These are phyloP conservation scores for Arachis stenosperma DNA, from an alignment of 306 rosid species.

Conservation along the genomic window DNA sequence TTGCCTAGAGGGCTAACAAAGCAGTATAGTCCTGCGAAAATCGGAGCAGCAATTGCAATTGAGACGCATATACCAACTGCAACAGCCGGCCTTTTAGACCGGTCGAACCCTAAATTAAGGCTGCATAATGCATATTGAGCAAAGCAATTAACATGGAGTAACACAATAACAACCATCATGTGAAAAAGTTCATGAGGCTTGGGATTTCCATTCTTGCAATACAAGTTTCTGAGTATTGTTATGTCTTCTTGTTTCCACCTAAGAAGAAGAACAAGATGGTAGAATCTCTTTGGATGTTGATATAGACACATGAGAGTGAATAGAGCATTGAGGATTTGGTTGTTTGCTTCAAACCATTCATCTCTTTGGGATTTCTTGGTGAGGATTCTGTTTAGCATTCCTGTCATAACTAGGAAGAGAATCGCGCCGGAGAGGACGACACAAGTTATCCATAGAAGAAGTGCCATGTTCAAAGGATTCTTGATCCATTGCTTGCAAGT, in stretches of 20 bases:
- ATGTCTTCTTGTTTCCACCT: conserved; percentile 62
- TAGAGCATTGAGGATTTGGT: conserved; percentile 69
- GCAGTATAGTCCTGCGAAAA: conserved; percentile 53
- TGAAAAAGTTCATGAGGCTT: conserved; percentile 60
- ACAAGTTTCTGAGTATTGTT: conserved; percentile 42
- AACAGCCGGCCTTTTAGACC: conserved; percentile 49
- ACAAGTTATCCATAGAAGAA: conserved; percentile 57
- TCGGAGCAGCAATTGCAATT: conserved; percentile 58
- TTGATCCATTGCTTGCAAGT: conserved; percentile 53
- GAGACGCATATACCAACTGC: conserved; percentile 54
- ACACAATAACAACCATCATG: conserved; percentile 53
- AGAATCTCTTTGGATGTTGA: conserved; percentile 61
- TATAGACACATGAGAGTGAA: conserved; percentile 69
- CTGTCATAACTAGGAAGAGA: conserved; percentile 68
- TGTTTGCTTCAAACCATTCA: conserved; percentile 64
- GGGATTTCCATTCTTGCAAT: conserved; percentile 57
- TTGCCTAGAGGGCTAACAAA: conserved; percentile 63
- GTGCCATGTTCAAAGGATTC: conserved; percentile 56
- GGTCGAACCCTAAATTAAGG: conserved; percentile 58
- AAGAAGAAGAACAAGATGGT: conserved; percentile 55
- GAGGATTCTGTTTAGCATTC: conserved; percentile 56
- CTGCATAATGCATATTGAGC: conserved; percentile 68
- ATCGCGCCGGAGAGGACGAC: conserved; percentile 58
- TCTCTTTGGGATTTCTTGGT: conserved; percentile 49
- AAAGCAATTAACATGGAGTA: conserved; percentile 67